These are phyloP conservation scores for Tolypocladium guangdongense DNA, from an alignment of 2,329 filamentous ascomycete genomes.

Conservation along the genomic window DNA sequence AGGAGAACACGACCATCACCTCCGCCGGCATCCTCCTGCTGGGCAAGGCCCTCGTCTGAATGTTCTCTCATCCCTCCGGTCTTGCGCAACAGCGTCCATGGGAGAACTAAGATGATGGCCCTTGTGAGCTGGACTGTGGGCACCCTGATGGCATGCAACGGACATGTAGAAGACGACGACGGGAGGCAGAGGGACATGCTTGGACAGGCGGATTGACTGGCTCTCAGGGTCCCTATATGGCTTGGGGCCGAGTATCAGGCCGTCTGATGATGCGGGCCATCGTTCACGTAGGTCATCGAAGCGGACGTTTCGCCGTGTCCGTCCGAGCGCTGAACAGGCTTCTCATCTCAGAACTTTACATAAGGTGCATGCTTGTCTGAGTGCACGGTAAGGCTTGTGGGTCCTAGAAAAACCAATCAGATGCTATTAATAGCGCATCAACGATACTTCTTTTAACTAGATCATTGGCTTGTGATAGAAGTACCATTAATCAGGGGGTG, in stretches of 20 bases:
- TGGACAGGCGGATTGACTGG: background rate
- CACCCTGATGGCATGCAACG: background rate
- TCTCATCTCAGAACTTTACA: background rate
- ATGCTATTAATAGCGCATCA: too few relatives aligned
- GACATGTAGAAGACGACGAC: background rate
- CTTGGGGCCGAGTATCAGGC: background rate
- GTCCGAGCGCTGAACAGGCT: too few relatives aligned
- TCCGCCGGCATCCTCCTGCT: background rate
- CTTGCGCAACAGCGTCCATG: background rate
- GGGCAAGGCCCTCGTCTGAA: background rate
- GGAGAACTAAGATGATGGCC: background rate
- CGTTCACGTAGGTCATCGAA: background rate
- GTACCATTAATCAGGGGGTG: too few relatives aligned
- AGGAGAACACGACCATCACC: background rate
- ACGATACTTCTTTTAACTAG: too few relatives aligned
- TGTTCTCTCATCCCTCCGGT: background rate
- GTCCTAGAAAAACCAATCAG: too few relatives aligned
- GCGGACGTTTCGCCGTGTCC: background rate
- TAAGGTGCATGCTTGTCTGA: too few relatives aligned
- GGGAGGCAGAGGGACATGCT: background rate
- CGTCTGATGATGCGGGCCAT: background rate
- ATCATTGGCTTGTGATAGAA: too few relatives aligned
- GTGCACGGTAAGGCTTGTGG: too few relatives aligned
- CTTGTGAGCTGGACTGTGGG: too few relatives aligned
- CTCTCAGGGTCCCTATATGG: background rate